phyloP scores from a whole-genome alignment of 805 yeast species.

The Komagataella kurtzmanii region DNA sequence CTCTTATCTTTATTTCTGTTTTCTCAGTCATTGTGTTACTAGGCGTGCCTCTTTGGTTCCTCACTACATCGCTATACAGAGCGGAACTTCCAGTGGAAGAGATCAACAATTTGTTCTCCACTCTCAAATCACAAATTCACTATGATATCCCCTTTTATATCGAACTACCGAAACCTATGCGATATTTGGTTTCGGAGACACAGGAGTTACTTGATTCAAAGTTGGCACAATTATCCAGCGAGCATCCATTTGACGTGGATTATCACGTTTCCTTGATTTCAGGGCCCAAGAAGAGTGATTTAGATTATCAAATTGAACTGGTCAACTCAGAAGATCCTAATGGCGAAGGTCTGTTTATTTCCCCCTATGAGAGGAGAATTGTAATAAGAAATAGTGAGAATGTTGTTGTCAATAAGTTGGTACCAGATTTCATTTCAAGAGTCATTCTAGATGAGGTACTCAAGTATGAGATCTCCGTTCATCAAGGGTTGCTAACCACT shows the following conservation, averaged over 20 bases:
- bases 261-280: conserved; percentile 18
- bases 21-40: conserved; percentile 10
- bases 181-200: conserved; percentile 16
- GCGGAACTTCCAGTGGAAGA: conserved; percentile 41
- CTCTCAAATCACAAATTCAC: conserved; percentile 7
- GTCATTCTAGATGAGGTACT: conserved; percentile 26
- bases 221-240: conserved; percentile 12
- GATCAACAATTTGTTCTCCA: conserved; percentile 19
- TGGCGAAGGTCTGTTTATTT: conserved; percentile 14
- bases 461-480: conserved; percentile 20
- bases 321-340: conserved; percentile 11
- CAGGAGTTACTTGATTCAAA: conserved; percentile 22
- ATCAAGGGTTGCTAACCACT: conserved; percentile 6
- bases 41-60: conserved; percentile 48
- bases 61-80: conserved; percentile 49
- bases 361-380: conserved; percentile 23
- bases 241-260: conserved; percentile 9
- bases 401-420: conserved; percentile 13
- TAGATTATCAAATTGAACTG: conserved; percentile 25
- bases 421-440: conserved; percentile 21
- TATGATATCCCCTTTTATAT: conserved; percentile 30
- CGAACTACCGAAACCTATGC: conserved; percentile 18
- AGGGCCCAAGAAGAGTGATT: conserved; percentile 10
- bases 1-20: background rate
- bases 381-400: conserved; percentile 17